Base-by-base conservation (phyloP, 2,329 filamentous ascomycete species). In the Ilyonectria mors-panacis region DNA sequence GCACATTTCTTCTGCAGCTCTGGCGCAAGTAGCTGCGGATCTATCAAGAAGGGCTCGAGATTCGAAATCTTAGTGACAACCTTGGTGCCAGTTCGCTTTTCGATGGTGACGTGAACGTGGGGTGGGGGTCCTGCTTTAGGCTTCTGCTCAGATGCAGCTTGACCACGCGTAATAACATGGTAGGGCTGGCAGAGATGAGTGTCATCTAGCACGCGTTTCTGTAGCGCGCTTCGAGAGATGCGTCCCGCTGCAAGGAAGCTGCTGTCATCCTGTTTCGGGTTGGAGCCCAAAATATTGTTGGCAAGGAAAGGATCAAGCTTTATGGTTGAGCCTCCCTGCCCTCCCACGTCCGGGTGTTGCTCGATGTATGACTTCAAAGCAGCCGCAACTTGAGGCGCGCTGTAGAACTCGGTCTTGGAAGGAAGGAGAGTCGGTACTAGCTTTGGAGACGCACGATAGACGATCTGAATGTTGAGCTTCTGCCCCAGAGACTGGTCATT, bases 1-100 rank as follows among this genome's bases (percentile, higher is more conserved):
- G 72, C 72, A 21, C 72, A 74, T 10, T 70, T 74, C 66, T 74
- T 74, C 37, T 74, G 72, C 4, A 74, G 26, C 21, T 74, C 72
- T 0, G 72, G 72, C 1, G 72, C 72, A 3, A 74, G 68, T 7
- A 74, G 17, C 5, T 73, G 60, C 1, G 72, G 72, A 5, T 74
- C 72, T 1, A 74, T 68, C 1, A 68, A 68, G 55, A 74, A 74
- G 1, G 72, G 72, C 35, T 74, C 72, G 1, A 74, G 53, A 2
- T 74, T 73, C 9, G 72, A 70, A 10, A 74, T 45, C 12, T 74
- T 74, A 39, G 72, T 74, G 7, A 74, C 72, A 1, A 74, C 68
- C 42, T 74, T 74, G 17, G 70, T 74, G 2, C 72, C 72, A 0
- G 72, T 74, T 64, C 72, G 68, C 3, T 74, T 74, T 53, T 74